phyloP scores from a whole-genome alignment of 352 stramenopile genomes.

The Phytophthora macrochlamydospora region DNA sequence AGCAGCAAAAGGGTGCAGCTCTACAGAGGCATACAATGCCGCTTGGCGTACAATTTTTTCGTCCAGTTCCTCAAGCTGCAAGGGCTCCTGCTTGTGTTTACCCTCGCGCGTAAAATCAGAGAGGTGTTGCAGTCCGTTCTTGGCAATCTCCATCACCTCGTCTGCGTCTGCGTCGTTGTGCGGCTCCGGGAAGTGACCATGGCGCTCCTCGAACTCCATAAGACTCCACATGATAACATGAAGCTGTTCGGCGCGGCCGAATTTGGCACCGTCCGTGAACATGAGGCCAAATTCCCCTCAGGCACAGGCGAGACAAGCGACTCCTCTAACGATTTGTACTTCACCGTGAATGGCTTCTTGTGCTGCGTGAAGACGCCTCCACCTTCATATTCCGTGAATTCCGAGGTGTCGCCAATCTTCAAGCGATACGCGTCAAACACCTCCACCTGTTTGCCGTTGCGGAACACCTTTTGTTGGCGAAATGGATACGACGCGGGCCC shows the following conservation, averaged over 20 bases:
- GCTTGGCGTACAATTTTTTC: slow-evolving; percentile 67
- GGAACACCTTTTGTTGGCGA: slow-evolving; percentile 88
- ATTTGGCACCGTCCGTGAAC: slow-evolving; percentile 88
- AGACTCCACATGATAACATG: slow-evolving; percentile 80
- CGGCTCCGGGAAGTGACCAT: slow-evolving; percentile 62
- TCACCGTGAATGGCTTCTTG: slow-evolving; percentile 82
- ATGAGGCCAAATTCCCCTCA: slow-evolving; percentile 81
- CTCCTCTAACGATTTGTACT: slow-evolving; percentile 80
- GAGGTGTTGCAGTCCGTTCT: slow-evolving; percentile 63
- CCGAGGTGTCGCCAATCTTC: slow-evolving; percentile 83
- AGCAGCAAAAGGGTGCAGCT: slow-evolving; percentile 83
- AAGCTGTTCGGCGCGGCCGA: slow-evolving; percentile 85
- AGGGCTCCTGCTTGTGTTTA: slow-evolving; percentile 48
- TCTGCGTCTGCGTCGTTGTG: slow-evolving; percentile 68
- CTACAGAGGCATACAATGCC: slow-evolving; percentile 60
- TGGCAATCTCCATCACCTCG: slow-evolving; percentile 74
- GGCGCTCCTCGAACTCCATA: slow-evolving; percentile 77
- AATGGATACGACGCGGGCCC: slow-evolving; percentile 75
- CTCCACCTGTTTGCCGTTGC: slow-evolving; percentile 85
- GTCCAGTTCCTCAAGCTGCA: slow-evolving; percentile 75
- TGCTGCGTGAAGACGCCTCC: slow-evolving; percentile 82
- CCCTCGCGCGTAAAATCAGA: slow-evolving; percentile 59
- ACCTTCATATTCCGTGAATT: slow-evolving; percentile 81
- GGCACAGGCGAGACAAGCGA: slow-evolving; percentile 68
- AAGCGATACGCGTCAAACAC: slow-evolving; percentile 86